These are phyloP conservation scores for Ogataea naganishii DNA, from an alignment of 805 yeast genomes.

Conservation along the genomic window DNA sequence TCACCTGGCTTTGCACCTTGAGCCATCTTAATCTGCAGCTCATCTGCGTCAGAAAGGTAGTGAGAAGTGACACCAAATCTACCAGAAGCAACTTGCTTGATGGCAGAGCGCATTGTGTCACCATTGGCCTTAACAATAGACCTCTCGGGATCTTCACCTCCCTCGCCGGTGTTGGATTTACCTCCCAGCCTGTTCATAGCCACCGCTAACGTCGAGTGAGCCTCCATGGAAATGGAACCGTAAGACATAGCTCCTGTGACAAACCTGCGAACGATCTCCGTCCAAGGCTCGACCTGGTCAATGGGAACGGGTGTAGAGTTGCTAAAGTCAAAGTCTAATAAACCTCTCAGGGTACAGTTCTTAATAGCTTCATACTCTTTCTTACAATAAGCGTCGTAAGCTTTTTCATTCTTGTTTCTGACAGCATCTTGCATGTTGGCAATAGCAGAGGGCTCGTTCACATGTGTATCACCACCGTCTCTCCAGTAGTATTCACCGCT, in stretches of 20 bases:
- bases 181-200: slow-evolving; percentile 99
- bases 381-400: slow-evolving; percentile 83
- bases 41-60: slow-evolving; percentile 93
- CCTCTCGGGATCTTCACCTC: slow-evolving; percentile 96
- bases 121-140: slow-evolving; percentile 75
- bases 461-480: slow-evolving; percentile 95
- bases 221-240: slow-evolving; percentile 97
- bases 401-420: slow-evolving; percentile 87
- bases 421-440: slow-evolving; percentile 98
- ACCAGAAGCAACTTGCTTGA: slow-evolving; percentile 96
- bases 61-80: slow-evolving; percentile 96
- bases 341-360: slow-evolving; percentile 89
- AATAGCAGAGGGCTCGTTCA: slow-evolving; percentile 90
- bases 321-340: slow-evolving; percentile 82
- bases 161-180: slow-evolving; percentile 97
- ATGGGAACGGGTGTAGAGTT: slow-evolving; percentile 70
- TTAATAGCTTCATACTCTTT: slow-evolving; percentile 87
- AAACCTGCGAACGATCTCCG: slow-evolving; percentile 94
- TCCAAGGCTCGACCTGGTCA: slow-evolving; percentile 99
- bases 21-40: slow-evolving; percentile 96
- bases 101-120: slow-evolving; percentile 98
- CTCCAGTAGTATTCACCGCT: slow-evolving; percentile 98
- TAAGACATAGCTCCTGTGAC: slow-evolving; percentile 99
- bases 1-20: slow-evolving; percentile 99
- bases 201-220: slow-evolving; percentile 94